Percentiles rank a stretch among this genome's conserved stretches.
phyloP scores from a whole-genome alignment of 257 asterid species.

The Nemophila menziesii region DNA sequence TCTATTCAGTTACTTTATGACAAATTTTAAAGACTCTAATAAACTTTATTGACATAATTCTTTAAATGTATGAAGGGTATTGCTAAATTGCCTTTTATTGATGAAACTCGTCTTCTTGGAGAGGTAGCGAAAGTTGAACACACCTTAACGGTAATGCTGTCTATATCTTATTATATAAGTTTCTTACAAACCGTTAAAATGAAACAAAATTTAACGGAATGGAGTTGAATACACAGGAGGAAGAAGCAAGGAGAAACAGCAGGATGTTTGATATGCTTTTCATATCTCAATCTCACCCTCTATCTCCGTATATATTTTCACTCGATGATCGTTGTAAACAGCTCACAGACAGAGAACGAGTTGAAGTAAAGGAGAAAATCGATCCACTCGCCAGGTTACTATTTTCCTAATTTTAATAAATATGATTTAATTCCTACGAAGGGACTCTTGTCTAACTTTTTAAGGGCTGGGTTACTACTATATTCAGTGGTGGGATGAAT shows the following conservation, averaged over 20 bases:
- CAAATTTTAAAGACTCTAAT: background rate
- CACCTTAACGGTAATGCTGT: constrained; percentile 60
- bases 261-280: constrained; percentile 83
- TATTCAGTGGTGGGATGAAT: constrained; percentile 96
- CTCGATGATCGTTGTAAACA: constrained; percentile 86
- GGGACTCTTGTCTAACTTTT: constrained; percentile 18
- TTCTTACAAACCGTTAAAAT: background rate
- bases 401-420: constrained; percentile 4
- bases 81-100: constrained; percentile 95
- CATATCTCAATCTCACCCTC: constrained; percentile 66
- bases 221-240: constrained; percentile 41
- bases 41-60: constrained; percentile 3
- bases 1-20: constrained; percentile 6
- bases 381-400: constrained; percentile 90
- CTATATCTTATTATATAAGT: background rate
- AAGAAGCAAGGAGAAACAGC: constrained; percentile 86
- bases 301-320: constrained; percentile 90
- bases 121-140: constrained; percentile 87
- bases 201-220: constrained; percentile 1
- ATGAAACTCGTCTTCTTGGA: constrained; percentile 73
- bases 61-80: constrained; percentile 56
- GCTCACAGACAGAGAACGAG: constrained; percentile 44
- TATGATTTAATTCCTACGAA: constrained; percentile 10
- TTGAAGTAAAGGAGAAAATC: constrained; percentile 47
- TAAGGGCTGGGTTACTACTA: constrained; percentile 18